A percentile compares a stretch with the other conserved stretches of the same genome.
phyloP scores from a whole-genome alignment of 2,329 filamentous ascomycete genomes.

The Colletotrichum sp. region DNA sequence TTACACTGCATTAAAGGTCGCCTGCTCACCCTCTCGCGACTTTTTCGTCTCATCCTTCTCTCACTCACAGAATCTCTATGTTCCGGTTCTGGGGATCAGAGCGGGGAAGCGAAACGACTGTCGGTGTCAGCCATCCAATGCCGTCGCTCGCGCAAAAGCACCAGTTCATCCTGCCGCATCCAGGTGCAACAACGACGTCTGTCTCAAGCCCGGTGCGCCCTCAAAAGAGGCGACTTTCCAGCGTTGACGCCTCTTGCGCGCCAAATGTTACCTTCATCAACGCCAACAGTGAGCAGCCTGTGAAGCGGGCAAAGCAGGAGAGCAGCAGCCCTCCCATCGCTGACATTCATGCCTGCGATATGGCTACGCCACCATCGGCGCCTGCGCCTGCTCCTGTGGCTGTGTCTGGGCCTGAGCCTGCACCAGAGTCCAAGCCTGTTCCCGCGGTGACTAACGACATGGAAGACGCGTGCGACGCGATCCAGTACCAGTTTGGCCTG shows the following conservation, averaged over 20 bases:
- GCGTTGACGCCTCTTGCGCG: conserved; percentile 30
- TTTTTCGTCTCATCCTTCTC: conserved; percentile 28
- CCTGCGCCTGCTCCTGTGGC: conserved; percentile 3
- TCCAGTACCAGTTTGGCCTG: conserved; percentile 87
- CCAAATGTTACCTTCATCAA: conserved; percentile 25
- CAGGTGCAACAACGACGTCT: conserved; percentile 25
- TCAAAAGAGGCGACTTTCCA: conserved; percentile 45
- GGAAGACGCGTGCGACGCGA: conserved; percentile 69
- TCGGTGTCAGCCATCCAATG: conserved; percentile 47
- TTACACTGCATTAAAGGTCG: conserved; percentile 7
- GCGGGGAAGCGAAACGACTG: conserved; percentile 59
- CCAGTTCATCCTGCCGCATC: conserved; percentile 33
- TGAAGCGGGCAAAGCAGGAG: conserved; percentile 47
- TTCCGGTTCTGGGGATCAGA: conserved; percentile 67
- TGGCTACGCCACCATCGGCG: conserved; percentile 21
- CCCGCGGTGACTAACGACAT: conserved; percentile 33
- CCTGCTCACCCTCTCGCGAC: background rate
- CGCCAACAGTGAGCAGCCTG: conserved; percentile 22
- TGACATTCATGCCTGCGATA: conserved; percentile 3
- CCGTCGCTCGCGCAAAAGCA: conserved; percentile 35
- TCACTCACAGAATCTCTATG: conserved; percentile 54
- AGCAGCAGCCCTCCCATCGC: background rate
- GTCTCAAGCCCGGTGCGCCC: conserved; percentile 30
- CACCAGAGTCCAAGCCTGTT: conserved; percentile 14
- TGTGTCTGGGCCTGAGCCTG: conserved; percentile 19